Conservation (phyloP, 2,329 filamentous ascomycete species). For the Fusarium anthophilum region DNA sequence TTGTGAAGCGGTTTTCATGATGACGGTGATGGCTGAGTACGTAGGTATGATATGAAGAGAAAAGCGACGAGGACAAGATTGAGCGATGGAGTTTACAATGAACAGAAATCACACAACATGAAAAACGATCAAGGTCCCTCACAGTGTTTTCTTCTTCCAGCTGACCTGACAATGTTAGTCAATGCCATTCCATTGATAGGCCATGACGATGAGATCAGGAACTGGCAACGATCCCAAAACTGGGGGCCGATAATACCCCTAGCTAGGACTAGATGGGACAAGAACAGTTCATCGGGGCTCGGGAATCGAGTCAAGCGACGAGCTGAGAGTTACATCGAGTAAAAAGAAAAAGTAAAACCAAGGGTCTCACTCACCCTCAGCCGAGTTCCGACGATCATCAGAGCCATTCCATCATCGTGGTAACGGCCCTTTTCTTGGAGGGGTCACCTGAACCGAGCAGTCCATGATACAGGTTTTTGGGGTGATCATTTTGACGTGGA, state of each 20-base stretch:
- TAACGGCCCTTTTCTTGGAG: slow-evolving; percentile 12
- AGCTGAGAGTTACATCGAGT: neutral
- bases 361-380: neutral
- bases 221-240: slow-evolving; percentile 9
- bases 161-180: slow-evolving; percentile 9
- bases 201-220: slow-evolving; percentile 35
- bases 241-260: slow-evolving; percentile 1
- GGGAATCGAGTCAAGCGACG: slow-evolving; percentile 11
- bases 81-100: neutral
- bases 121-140: neutral
- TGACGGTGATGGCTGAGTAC: neutral
- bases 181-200: slow-evolving; percentile 9
- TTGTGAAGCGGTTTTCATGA: slow-evolving; percentile 29
- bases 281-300: neutral
- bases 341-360: neutral
- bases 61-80: neutral
- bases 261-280: slow-evolving; percentile 2
- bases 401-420: slow-evolving; percentile 3
- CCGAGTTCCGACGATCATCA: slow-evolving; percentile 22
- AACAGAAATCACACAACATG: neutral
- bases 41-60: neutral
- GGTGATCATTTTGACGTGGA: slow-evolving; percentile 12
- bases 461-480: slow-evolving; percentile 20
- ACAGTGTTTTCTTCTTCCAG: neutral
- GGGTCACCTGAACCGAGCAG: slow-evolving; percentile 16